These are phyloP conservation scores for Globisporangium ultimum DNA, from an alignment of 352 stramenopile species.

Conservation along the genomic window DNA sequence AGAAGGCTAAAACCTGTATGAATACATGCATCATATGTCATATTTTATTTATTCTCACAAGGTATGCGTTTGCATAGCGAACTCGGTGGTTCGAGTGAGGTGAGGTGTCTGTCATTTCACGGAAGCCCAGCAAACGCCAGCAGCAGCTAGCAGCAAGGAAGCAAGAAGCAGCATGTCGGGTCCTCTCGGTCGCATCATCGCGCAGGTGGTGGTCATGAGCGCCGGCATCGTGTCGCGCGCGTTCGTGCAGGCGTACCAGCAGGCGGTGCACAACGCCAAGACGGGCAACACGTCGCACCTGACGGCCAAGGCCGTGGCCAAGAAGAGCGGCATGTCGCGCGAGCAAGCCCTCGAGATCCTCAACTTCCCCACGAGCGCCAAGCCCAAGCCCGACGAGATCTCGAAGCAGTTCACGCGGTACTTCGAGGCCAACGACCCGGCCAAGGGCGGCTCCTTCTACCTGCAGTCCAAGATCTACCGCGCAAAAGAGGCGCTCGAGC, in stretches of 20 bases:
- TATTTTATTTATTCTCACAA: neutral
- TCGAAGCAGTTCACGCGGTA: slow-evolving; percentile 86
- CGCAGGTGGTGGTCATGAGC: slow-evolving; percentile 82
- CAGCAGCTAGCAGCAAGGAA: slow-evolving; percentile 8
- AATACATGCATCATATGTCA: neutral
- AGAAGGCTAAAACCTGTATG: too few species aligned
- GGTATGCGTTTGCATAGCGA: neutral
- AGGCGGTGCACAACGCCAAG: slow-evolving; percentile 85
- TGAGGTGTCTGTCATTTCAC: neutral
- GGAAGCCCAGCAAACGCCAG: slow-evolving; percentile 5
- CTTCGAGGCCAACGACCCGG: slow-evolving; percentile 88
- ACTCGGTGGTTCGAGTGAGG: slow-evolving; percentile 7
- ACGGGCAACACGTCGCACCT: slow-evolving; percentile 64
- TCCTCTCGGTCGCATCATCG: slow-evolving; percentile 75
- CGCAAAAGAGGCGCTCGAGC: slow-evolving; percentile 84
- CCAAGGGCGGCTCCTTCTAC: slow-evolving; percentile 91
- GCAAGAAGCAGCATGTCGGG: slow-evolving; percentile 56
- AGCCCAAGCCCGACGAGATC: slow-evolving; percentile 54
- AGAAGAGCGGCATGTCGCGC: slow-evolving; percentile 77
- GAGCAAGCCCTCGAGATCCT: slow-evolving; percentile 80
- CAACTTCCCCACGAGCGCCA: slow-evolving; percentile 63
- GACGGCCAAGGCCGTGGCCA: slow-evolving; percentile 52
- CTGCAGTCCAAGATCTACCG: slow-evolving; percentile 92
- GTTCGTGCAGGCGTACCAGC: slow-evolving; percentile 87
- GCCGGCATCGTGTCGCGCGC: slow-evolving; percentile 80